Percentiles rank a stretch among this genome's conserved stretches.
These are phyloP conservation scores for Echinochloa phyllopogon DNA, from an alignment of 176 grass and related monocot species.

Conservation along the genomic window DNA sequence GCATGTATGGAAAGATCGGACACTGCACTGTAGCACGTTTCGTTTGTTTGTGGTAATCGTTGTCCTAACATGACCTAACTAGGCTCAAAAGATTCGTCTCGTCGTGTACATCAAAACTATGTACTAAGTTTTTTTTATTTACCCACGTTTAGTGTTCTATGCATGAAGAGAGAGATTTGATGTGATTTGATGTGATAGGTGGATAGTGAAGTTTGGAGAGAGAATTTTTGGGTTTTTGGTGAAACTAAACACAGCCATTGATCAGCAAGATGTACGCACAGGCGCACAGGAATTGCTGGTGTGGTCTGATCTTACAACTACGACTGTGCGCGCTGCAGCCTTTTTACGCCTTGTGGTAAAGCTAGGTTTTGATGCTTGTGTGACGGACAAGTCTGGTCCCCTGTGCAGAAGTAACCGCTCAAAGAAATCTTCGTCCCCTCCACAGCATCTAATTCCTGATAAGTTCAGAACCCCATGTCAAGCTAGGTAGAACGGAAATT, in stretches of 20 bases:
- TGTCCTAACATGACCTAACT: too few relatives aligned
- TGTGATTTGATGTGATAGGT: too few relatives aligned
- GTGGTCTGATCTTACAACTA: neutral
- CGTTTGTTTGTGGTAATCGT: too few relatives aligned
- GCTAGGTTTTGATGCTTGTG: conserved; percentile 70
- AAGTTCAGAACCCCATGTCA: conserved; percentile 25
- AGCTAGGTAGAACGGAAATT: conserved; percentile 39
- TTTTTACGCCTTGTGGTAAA: conserved; percentile 45
- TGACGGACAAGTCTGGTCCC: conserved; percentile 52
- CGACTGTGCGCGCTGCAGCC: conserved; percentile 41
- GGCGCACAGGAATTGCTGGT: neutral
- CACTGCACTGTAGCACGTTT: too few relatives aligned
- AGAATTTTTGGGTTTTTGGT: too few relatives aligned
- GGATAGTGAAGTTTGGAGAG: too few relatives aligned
- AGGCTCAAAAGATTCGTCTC: too few relatives aligned
- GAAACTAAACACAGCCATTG: too few relatives aligned
- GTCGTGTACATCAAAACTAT: too few relatives aligned
- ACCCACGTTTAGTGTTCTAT: too few relatives aligned
- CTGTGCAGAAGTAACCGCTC: conserved; percentile 51
- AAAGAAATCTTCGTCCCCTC: conserved; percentile 39
- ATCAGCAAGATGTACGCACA: neutral
- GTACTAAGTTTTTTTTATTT: too few relatives aligned
- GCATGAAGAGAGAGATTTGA: too few relatives aligned
- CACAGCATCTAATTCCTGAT: conserved; percentile 46
- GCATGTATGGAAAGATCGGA: neutral